phyloP scores from a whole-genome alignment of 1,284 basidiomycete species.

The Singerocomus rubriflavus region DNA sequence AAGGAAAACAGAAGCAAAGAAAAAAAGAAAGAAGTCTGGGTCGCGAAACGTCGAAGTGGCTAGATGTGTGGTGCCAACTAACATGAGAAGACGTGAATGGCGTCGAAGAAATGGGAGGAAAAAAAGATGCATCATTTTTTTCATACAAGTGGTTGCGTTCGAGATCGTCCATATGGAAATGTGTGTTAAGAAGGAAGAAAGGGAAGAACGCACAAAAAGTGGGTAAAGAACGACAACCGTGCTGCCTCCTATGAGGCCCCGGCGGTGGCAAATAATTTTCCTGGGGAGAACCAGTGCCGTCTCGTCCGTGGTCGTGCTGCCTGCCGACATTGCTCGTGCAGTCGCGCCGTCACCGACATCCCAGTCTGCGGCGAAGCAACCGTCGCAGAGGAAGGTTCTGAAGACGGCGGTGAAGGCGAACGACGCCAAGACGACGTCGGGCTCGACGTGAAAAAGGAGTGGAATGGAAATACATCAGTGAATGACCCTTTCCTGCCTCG shows the following conservation, averaged over 20 bases:
- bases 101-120: constrained; percentile 16
- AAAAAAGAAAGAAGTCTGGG: constrained; percentile 9
- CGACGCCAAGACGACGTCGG: constrained; percentile 34
- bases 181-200: constrained; percentile 5
- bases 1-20: constrained; percentile 3
- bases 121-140: constrained; percentile 13
- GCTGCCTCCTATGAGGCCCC: constrained; percentile 35
- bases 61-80: constrained; percentile 20
- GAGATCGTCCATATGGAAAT: constrained; percentile 7
- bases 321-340: constrained; percentile 36
- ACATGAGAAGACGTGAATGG: constrained; percentile 6
- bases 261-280: constrained; percentile 49
- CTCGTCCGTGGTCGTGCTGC: constrained; percentile 46
- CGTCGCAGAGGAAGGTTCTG: constrained; percentile 19
- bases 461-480: constrained; percentile 48
- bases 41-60: constrained; percentile 28
- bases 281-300: constrained; percentile 58
- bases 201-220: constrained; percentile 1
- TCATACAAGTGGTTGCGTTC: too few species aligned
- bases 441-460: constrained; percentile 32
- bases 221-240: constrained; percentile 12
- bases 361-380: constrained; percentile 7
- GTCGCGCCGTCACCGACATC: constrained; percentile 8
- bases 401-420: constrained; percentile 30
- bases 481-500: constrained; percentile 31